Base-by-base conservation (phyloP, 1,139 yeast genomes). In the Protomyces inundatus region DNA sequence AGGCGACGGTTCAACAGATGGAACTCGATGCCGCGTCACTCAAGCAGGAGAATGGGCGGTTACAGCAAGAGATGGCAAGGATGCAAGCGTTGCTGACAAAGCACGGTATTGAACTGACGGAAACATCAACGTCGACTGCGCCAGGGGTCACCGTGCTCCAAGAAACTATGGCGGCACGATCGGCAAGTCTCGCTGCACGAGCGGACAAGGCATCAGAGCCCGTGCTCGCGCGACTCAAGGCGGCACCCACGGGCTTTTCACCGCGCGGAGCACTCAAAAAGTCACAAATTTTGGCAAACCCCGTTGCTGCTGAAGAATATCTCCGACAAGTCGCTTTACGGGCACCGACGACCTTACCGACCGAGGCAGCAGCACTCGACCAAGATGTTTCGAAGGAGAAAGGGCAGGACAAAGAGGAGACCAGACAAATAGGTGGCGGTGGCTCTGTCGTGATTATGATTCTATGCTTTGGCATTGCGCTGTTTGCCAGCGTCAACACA, bases 171-270 rank as follows among this genome's bases (percentile, higher is more conserved):
- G 34, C 32, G n/a, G 52, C 45, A 6, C 36, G 9, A 32, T 30
- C 51, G 23, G 33, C 40, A n/a, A 7, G 32, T 23, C 45, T 34
- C 10, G 57, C 36, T n/a, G 50, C 30, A 5, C 42, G 40, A 33
- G 37, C 35, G 2, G 50, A 40, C 32, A 40, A 33, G 10, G 45
- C 61, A 6, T 55, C 37, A 30, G 34, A 59, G 36, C 23, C 53
- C 0, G 12, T 30, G 36, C 39, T 45, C 3, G 36, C 48, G 10
- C 33, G 53, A 6, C 40, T 45, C 23, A 36, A 55, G 33, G 56
- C 64, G 3, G 58, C 58, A 6, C 64, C 64, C 6, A 60, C 64
- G 4, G 64, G 64, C 14, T 60, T 60, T 52, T 60, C 64, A 5
- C 64, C 64, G 9, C 45, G 64, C 9, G 64, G 64, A 6, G 58